Evolutionary conservation across 140 eudicot species (phyloP).

Genomic region (Stevia rebaudiana): DNA sequence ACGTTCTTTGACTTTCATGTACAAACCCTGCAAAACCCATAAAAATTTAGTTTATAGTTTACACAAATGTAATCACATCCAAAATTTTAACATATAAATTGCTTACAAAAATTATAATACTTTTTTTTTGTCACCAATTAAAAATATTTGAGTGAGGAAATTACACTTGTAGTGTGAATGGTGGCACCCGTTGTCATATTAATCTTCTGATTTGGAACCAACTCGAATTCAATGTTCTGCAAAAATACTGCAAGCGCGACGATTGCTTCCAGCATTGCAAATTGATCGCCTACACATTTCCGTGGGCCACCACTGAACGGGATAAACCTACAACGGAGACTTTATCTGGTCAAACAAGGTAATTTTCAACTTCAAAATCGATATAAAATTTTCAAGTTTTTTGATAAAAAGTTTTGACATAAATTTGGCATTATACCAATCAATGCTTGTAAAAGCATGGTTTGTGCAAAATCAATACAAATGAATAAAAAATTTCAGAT

Average conservation of each 20-base stretch:
- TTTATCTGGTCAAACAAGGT: conserved; percentile 11
- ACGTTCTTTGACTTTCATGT: conserved; percentile 69
- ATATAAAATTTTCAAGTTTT: background rate
- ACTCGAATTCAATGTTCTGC: conserved; percentile 73
- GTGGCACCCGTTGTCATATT: conserved; percentile 98
- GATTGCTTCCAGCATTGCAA: conserved; percentile 87
- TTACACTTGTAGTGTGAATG: conserved; percentile 93
- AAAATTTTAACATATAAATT: background rate
- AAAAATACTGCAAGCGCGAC: conserved; percentile 77
- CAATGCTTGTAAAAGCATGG: background rate
- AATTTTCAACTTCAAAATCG: background rate
- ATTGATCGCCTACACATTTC: conserved; percentile 95
- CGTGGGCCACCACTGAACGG: conserved; percentile 99
- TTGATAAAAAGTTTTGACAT: background rate
- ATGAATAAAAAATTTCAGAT: background rate
- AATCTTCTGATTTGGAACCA: conserved; percentile 82
- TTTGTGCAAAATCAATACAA: background rate
- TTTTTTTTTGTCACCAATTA: background rate
- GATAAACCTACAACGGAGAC: conserved; percentile 48
- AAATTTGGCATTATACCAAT: background rate
- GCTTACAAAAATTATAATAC: background rate
- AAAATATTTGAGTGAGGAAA: conserved; percentile 4
- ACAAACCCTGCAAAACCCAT: conserved; percentile 63
- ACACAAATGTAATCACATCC: too few relatives aligned
- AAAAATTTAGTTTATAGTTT: background rate